These are phyloP conservation scores for Fraxinus albicans DNA, from an alignment of 305 asterid genomes.

Conservation along the genomic window DNA sequence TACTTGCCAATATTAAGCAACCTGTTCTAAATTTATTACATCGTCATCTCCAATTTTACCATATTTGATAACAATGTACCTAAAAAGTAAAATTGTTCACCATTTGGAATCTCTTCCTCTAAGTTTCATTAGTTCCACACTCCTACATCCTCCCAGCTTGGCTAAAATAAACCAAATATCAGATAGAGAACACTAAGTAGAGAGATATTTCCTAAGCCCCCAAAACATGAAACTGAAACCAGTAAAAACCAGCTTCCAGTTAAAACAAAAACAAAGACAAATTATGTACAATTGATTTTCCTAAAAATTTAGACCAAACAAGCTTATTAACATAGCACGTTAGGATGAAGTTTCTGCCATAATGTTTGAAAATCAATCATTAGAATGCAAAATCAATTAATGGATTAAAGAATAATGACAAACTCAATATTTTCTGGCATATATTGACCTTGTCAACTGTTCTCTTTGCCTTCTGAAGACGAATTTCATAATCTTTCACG, in stretches of 20 bases:
- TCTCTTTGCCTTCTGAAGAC: constrained; percentile 39
- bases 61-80: constrained; percentile 12
- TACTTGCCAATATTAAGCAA: constrained; percentile 3
- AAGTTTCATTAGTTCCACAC: neutral
- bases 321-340: neutral
- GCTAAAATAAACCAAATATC: neutral
- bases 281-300: neutral
- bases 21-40: constrained; percentile 4
- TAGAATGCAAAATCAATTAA: constrained; percentile 13
- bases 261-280: neutral
- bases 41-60: constrained; percentile 7
- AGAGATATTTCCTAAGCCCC: constrained; percentile 2
- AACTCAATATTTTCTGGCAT: constrained; percentile 6
- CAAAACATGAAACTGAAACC: constrained; percentile 8
- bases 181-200: neutral
- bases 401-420: neutral
- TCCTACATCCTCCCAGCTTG: neutral
- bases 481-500: constrained; percentile 48
- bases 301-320: constrained; percentile 6
- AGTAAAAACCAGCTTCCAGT: neutral
- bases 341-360: neutral
- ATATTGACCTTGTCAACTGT: constrained; percentile 42
- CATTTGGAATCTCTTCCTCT: neutral
- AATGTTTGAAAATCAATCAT: neutral
- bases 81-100: neutral